Evolutionary conservation across 176 grass and related monocot genomes (phyloP).

Genomic region (Eleusine coracana): DNA sequence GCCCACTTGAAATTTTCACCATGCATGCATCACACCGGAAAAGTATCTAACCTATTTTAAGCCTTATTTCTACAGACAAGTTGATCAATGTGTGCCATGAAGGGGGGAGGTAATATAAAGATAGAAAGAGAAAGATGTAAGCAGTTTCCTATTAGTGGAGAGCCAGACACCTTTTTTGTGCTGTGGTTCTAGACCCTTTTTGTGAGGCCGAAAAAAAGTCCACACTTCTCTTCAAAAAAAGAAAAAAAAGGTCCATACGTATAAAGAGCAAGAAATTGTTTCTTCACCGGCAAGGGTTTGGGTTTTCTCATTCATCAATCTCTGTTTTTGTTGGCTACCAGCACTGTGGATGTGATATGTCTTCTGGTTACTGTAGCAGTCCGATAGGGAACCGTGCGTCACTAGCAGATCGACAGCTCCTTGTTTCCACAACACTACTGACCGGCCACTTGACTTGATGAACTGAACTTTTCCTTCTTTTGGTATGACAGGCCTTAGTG

Average conservation of each 20-base stretch:
- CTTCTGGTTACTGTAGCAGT: neutral
- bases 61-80: neutral
- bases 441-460: neutral
- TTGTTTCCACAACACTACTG: neutral
- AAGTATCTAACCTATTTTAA: neutral
- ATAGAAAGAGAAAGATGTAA: constrained; percentile 1
- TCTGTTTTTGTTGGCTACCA: neutral
- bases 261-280: neutral
- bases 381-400: neutral
- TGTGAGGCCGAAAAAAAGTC: constrained; percentile 2
- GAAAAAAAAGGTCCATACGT: neutral
- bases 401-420: neutral
- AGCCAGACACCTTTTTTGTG: constrained; percentile 12
- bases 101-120: neutral
- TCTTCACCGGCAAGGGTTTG: constrained; percentile 32
- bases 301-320: neutral
- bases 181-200: constrained; percentile 17
- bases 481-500: neutral
- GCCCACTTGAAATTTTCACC: neutral
- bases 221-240: no score
- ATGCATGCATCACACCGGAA: neutral
- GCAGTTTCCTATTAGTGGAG: constrained; percentile 18
- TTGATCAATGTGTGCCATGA: neutral
- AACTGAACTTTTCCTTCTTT: neutral
- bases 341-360: neutral